Base-by-base conservation (phyloP, 2,329 filamentous ascomycete genomes). In the Phaeosphaeria sp. region DNA sequence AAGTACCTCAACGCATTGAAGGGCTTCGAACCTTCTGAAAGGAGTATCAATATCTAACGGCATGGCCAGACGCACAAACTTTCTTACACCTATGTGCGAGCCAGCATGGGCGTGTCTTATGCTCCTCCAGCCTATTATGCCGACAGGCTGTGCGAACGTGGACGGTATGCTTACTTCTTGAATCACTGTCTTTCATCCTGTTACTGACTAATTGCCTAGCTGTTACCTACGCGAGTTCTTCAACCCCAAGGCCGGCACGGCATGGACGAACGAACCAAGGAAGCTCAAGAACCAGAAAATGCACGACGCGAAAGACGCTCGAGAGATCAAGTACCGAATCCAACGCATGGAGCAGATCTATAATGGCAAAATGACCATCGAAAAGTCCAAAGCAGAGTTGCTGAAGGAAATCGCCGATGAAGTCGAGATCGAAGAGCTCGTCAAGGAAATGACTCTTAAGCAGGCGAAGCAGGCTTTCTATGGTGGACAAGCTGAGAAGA, bases 131-230 rank as follows among this genome's bases (percentile, higher is more conserved):
- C 74, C 1, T 77, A 77, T 64, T 72, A 72, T 36, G 75, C 75
- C 8, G 73, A 78, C 52, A 61, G 64, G 1, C 63, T 78, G 0
- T 77, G 74, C 58, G 73, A 76, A 8, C 64, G 75, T 5, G 74
- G 58, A 0, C 56, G 62, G 6, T 24, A 24, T 11, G 77, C 71
- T 49, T 51, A 27, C 11, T 4, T 21, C 3, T 8, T 7, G 2
- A 11, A 21, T 21, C n/a, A 9, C 9, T 9, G 40, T 8, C 8
- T 20, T 13, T 8, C 1, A 49, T 22, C 17, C 17, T 20, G 2
- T n/a, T 20, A 20, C 25, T 42, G 40, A 47, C 3, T 15, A n/a
- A 0, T n/a, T 25, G 3, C 17, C 6, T n/a, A 50, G 51, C 44
- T 39, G 27, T 30, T 55, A 55, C n/a, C 47, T 55, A 17, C 53